These are phyloP conservation scores for Triangularia verruculosa DNA, from an alignment of 2,329 filamentous ascomycete genomes.

Conservation along the genomic window DNA sequence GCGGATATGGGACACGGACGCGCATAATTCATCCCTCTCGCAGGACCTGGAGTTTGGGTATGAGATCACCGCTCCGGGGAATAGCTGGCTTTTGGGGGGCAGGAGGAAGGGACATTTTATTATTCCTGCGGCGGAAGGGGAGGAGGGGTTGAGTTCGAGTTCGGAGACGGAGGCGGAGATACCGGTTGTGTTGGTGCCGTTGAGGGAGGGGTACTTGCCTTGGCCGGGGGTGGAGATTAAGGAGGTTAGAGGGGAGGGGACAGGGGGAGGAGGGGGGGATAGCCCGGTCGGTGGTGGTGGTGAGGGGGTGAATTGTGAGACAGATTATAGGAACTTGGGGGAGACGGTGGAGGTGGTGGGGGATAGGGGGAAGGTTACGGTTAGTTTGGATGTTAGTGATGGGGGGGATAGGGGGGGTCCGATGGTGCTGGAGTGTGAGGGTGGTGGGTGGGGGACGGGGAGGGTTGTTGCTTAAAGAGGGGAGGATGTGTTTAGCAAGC, in stretches of 20 bases:
- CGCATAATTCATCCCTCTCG: constrained; percentile 15
- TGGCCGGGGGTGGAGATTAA: constrained; percentile 78
- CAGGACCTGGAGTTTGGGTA: constrained; percentile 73
- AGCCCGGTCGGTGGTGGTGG: constrained; percentile 32
- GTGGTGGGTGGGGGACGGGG: constrained; percentile 29
- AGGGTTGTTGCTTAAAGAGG: constrained; percentile 34
- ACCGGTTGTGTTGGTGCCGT: constrained; percentile 73
- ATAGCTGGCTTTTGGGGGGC: constrained; percentile 83
- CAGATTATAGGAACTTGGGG: constrained; percentile 74
- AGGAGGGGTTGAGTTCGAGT: constrained; percentile 36
- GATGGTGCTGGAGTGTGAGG: constrained; percentile 63
- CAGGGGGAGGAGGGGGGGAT: constrained; percentile 19
- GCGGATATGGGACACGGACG: constrained; percentile 55
- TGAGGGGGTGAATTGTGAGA: constrained; percentile 58
- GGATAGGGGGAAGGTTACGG: constrained; percentile 68
- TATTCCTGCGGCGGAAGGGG: constrained; percentile 41
- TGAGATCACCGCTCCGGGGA: constrained; percentile 70
- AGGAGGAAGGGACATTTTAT: constrained; percentile 75
- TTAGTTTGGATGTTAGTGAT: constrained; percentile 63
- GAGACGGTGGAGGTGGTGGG: constrained; percentile 73
- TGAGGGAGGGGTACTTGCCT: constrained; percentile 73
- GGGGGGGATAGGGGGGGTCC: constrained; percentile 60
- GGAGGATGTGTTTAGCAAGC: neutral
- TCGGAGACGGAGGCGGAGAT: constrained; percentile 55
- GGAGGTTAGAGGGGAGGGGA: constrained; percentile 44